phyloP scores from a whole-genome alignment of 1,284 basidiomycete genomes.

The Papiliotrema flavescens region DNA sequence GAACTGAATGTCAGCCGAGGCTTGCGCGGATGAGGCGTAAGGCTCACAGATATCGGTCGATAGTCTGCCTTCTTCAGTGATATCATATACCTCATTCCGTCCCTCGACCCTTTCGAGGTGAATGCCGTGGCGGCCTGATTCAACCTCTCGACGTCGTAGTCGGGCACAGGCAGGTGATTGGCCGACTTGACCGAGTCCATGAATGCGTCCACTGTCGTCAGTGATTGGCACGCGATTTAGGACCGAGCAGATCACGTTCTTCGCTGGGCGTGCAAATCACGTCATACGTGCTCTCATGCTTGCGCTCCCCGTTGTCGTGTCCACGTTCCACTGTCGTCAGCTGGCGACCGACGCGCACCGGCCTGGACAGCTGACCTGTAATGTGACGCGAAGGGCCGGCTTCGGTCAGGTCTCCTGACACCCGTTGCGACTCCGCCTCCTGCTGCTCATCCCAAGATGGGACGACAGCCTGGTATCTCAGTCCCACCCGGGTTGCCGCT shows the following conservation, averaged over 20 bases:
- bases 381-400: slow-evolving; percentile 30
- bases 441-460: slow-evolving; percentile 45
- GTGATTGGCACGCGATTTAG: background rate
- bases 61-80: slow-evolving; percentile 28
- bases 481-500: slow-evolving; percentile 78
- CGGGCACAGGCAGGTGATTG: slow-evolving; percentile 29
- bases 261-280: slow-evolving; percentile 29
- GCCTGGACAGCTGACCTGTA: slow-evolving; percentile 11
- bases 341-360: background rate
- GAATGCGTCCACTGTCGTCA: slow-evolving; percentile 24
- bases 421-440: slow-evolving; percentile 19
- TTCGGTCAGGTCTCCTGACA: slow-evolving; percentile 11
- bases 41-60: slow-evolving; percentile 20
- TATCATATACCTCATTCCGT: slow-evolving; percentile 29
- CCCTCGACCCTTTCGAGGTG: slow-evolving; percentile 25
- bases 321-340: slow-evolving; percentile 32
- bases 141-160: slow-evolving; percentile 37
- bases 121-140: slow-evolving; percentile 28
- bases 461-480: slow-evolving; percentile 72
- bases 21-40: slow-evolving; percentile 5
- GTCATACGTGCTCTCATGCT: slow-evolving; percentile 35
- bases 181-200: slow-evolving; percentile 34
- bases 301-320: slow-evolving; percentile 32
- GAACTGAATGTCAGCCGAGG: slow-evolving; percentile 22
- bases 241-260: slow-evolving; percentile 27